These are phyloP conservation scores for Scheffersomyces cryptocercus DNA, from an alignment of 1,139 yeast genomes.

Conservation along the genomic window DNA sequence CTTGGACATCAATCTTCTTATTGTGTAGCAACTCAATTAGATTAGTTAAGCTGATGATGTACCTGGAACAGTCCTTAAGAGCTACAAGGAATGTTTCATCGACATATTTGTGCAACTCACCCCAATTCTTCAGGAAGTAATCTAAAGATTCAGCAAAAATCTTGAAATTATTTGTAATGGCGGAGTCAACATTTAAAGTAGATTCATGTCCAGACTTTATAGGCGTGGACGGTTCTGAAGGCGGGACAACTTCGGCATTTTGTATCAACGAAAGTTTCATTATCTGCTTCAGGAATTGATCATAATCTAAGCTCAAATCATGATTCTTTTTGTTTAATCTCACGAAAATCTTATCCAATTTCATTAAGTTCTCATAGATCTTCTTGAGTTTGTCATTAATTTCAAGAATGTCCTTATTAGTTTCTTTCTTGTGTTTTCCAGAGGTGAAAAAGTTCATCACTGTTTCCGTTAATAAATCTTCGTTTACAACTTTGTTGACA, in stretches of 20 bases:
- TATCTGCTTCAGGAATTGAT: constrained; percentile 69
- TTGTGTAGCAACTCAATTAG: constrained; percentile 85
- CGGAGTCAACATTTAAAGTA: constrained; percentile 7
- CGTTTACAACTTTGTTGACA: constrained; percentile 47
- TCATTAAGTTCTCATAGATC: constrained; percentile 76
- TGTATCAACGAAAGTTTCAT: constrained; percentile 64
- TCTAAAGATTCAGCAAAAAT: constrained; percentile 49
- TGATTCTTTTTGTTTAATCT: constrained; percentile 73
- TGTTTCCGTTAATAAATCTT: constrained; percentile 77
- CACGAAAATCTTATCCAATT: constrained; percentile 75
- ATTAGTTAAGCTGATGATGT: constrained; percentile 72
- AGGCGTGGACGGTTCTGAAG: constrained; percentile 8
- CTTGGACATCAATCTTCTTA: constrained; percentile 88
- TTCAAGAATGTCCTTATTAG: constrained; percentile 77
- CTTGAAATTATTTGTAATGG: constrained; percentile 32
- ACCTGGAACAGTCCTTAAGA: constrained; percentile 84
- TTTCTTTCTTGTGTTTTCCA: constrained; percentile 64
- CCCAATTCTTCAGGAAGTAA: constrained; percentile 49
- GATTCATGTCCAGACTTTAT: constrained; percentile 13
- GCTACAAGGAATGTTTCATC: constrained; percentile 85
- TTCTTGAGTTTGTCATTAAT: constrained; percentile 82
- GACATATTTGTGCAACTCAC: constrained; percentile 52
- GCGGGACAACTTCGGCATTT: constrained; percentile 9
- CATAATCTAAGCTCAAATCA: constrained; percentile 72
- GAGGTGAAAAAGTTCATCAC: constrained; percentile 90